Conservation (phyloP, 2,329 filamentous ascomycete species). For the Aspergillus brunneoviolaceus region DNA sequence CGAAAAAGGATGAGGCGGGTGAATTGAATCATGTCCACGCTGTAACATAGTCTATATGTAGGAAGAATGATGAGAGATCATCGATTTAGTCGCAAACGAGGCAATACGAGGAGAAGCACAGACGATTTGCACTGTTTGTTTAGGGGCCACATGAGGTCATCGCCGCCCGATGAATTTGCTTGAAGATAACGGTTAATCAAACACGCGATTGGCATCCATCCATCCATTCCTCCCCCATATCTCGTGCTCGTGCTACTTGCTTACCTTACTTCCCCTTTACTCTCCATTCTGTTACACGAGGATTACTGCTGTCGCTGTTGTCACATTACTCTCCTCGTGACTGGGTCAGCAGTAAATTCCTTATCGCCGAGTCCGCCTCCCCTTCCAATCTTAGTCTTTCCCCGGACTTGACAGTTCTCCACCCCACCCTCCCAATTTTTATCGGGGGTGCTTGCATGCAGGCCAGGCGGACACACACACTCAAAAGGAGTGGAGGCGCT, state of each 20-base stretch:
- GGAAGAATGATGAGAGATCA: not conserved
- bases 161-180: constrained; percentile 3
- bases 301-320: not conserved
- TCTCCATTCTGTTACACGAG: not conserved
- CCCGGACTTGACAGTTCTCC: not conserved
- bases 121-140: constrained; percentile 37
- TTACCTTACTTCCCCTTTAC: not conserved
- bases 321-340: not conserved
- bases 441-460: constrained; percentile 3
- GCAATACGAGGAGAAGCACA: constrained; percentile 7
- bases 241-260: too few species aligned
- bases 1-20: not conserved
- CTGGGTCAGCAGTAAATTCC: not conserved
- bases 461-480: not conserved
- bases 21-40: too few species aligned
- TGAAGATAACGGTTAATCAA: not conserved
- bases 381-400: not conserved
- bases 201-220: not conserved
- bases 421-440: not conserved
- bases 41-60: too few species aligned
- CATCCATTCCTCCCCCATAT: not conserved
- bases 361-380: not conserved
- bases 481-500: constrained; percentile 5
- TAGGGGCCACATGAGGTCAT: constrained; percentile 23
- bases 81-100: not conserved